These are phyloP conservation scores for Paecilomyces dactylethromorphus DNA, from an alignment of 2,329 filamentous ascomycete genomes.

Conservation along the genomic window DNA sequence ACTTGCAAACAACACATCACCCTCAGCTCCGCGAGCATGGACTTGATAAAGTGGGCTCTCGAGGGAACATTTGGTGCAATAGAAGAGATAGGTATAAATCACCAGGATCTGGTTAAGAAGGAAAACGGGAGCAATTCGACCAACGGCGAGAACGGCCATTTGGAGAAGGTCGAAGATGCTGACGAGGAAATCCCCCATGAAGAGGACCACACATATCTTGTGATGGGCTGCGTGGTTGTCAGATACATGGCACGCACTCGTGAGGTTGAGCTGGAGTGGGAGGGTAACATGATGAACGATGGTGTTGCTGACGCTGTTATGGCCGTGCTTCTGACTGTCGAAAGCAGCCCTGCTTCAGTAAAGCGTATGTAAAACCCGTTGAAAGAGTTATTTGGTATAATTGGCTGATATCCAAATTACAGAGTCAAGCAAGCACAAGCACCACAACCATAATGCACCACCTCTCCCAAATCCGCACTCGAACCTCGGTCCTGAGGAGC, in stretches of 20 bases:
- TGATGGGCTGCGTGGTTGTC: conserved; percentile 91
- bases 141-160: conserved; percentile 28
- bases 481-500: conserved; percentile 64
- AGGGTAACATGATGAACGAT: conserved; percentile 96
- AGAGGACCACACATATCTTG: conserved; percentile 44
- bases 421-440: conserved; percentile 58
- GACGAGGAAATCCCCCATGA: conserved; percentile 40
- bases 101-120: conserved; percentile 14
- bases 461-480: conserved; percentile 64
- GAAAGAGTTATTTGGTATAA: neutral
- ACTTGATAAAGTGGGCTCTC: conserved; percentile 87
- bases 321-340: conserved; percentile 83
- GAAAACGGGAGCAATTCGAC: conserved; percentile 17
- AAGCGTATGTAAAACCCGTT: conserved; percentile 57
- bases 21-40: conserved; percentile 79
- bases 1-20: conserved; percentile 86
- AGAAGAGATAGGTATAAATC: conserved; percentile 43
- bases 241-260: conserved; percentile 64
- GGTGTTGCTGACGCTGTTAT: conserved; percentile 96
- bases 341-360: conserved; percentile 90
- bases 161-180: conserved; percentile 31
- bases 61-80: conserved; percentile 90
- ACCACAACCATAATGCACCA: conserved; percentile 36
- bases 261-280: conserved; percentile 89
- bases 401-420: conserved; percentile 17